Conservation (phyloP, 2,329 filamentous ascomycete genomes). For the Calycina marina region DNA sequence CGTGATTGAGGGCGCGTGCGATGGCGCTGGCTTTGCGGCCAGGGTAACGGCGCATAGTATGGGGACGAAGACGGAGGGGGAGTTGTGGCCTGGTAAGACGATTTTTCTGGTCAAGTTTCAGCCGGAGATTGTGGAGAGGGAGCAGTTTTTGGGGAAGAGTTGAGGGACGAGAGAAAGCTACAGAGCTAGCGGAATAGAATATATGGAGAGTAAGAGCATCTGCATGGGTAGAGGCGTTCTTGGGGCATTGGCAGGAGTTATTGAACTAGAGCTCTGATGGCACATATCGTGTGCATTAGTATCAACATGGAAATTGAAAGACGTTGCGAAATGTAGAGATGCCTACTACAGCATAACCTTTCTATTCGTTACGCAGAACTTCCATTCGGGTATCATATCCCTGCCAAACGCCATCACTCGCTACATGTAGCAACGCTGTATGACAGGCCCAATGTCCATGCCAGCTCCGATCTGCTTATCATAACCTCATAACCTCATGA, state of each 20-base stretch:
- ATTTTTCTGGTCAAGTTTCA: slow-evolving; percentile 92
- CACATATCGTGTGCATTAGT: too few relatives aligned
- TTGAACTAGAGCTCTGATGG: not conserved
- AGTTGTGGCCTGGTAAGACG: slow-evolving; percentile 93
- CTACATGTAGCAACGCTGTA: not conserved
- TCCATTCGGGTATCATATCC: too few relatives aligned
- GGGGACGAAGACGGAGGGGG: slow-evolving; percentile 40
- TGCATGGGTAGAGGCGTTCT: slow-evolving; percentile 2
- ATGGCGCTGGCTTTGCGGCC: slow-evolving; percentile 79
- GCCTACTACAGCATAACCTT: too few relatives aligned
- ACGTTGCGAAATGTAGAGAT: too few relatives aligned
- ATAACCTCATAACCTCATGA: too few relatives aligned
- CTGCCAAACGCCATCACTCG: not conserved
- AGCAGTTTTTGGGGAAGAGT: slow-evolving; percentile 59
- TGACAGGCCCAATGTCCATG: too few relatives aligned
- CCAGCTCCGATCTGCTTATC: too few relatives aligned
- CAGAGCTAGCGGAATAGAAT: slow-evolving; percentile 8
- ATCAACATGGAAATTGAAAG: too few relatives aligned
- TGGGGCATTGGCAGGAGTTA: not conserved
- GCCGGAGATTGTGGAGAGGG: slow-evolving; percentile 79
- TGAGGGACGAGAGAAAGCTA: slow-evolving; percentile 3
- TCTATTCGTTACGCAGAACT: too few relatives aligned
- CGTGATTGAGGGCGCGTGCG: slow-evolving; percentile 88
- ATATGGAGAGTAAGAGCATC: slow-evolving; percentile 12
- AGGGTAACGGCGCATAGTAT: slow-evolving; percentile 81